phyloP scores from a whole-genome alignment of 345 rosid species.

The Eucalyptus viminalis region DNA sequence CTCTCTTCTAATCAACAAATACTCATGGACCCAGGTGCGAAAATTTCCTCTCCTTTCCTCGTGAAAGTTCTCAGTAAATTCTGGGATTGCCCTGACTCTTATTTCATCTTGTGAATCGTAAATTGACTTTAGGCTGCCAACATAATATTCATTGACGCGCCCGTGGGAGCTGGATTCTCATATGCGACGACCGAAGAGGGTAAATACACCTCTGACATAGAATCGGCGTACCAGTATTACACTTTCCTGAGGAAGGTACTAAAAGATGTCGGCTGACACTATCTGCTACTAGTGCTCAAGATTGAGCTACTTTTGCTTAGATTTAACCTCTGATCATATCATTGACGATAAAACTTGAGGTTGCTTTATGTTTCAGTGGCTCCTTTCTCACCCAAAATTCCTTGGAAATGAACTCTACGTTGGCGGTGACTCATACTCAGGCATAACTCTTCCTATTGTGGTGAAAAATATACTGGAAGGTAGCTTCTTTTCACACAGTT shows the following conservation, averaged over 20 bases:
- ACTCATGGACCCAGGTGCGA: conserved; percentile 23
- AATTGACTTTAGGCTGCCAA: conserved; percentile 12
- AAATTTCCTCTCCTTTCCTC: not conserved
- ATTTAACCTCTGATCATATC: not conserved
- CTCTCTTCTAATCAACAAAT: not conserved
- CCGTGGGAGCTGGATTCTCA: conserved; percentile 26
- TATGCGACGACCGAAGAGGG: conserved; percentile 1
- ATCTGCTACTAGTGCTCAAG: not conserved
- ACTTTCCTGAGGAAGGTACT: conserved; percentile 18
- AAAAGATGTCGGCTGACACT: not conserved
- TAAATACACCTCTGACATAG: not conserved
- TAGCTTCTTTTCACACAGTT: not conserved
- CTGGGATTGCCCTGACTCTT: not conserved
- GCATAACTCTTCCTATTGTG: conserved; percentile 11
- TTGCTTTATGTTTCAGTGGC: conserved; percentile 14
- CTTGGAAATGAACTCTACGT: conserved; percentile 15
- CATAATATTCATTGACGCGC: conserved; percentile 22
- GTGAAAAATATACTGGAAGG: conserved; percentile 9
- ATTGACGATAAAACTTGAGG: not conserved
- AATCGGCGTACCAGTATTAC: conserved; percentile 1
- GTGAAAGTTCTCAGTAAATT: not conserved
- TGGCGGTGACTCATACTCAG: conserved; percentile 34
- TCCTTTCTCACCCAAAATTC: conserved; percentile 13
- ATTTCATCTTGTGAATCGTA: not conserved
- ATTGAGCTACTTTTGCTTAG: not conserved